Evolutionary conservation across 1,284 basidiomycete genomes (phyloP), one percentile per base, ranked within the genome.

Genomic region (Leccinum fuscescens): DNA sequence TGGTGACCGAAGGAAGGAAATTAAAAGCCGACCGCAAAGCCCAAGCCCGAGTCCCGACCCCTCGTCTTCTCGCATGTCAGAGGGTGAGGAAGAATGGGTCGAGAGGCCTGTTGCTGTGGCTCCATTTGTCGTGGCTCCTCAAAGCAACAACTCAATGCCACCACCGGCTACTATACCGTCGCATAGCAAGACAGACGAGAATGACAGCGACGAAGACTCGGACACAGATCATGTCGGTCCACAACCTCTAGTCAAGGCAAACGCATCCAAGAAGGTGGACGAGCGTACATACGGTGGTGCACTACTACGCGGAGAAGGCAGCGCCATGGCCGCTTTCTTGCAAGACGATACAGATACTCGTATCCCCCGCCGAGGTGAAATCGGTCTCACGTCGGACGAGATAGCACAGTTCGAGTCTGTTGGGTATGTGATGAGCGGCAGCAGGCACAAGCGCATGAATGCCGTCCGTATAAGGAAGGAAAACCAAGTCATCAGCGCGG

Each of bases 361-460:
- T 71, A 99, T 99, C 69, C 96, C 96, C 3, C 93, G 96, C 61
- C 93, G 97, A 82, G 97, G 96, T 77, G 96, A 99, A 79, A 98
- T 99, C 68, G 97, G 96, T 54, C 78, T 99, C 62, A 89, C 90
- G 14, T 86, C 91, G 7, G 86, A 89, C 24, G 86, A 93, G 73
- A 99, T 99, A 68, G 93, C 90, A 20, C 76, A 82, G 68, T 98
- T 85, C 77, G 96, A 99, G 78, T 71, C 79, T 42, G 90, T 90
- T 15, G 96, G 96, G n/a, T 99, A 96, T 75, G 96, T 99, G 59
- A 99, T 99, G 97, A 94, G 92, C 69, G 96, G 96, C 49, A 92
- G 88, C 70, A 81, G 96, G 59, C 96, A 99, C 74, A 82, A 88
- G 64, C 83, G 92, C 71, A 98, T 98, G 96, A 98, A 96, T 68